Evolutionary conservation across 805 yeast genomes (phyloP).

Genomic region (Saitoella complicata): DNA sequence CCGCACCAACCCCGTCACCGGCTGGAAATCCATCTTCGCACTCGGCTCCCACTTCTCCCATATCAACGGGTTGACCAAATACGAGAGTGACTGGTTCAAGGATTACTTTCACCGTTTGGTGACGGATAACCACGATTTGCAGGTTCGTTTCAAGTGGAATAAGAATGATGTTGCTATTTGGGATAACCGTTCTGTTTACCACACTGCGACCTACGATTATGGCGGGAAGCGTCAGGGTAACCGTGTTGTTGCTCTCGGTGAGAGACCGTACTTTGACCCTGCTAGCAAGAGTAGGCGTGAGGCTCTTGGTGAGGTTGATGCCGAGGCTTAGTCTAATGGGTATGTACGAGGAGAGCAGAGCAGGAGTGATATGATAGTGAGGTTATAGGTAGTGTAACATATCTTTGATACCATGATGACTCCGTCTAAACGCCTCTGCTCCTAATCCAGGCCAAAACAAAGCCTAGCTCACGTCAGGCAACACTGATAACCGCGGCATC

Average conservation of each 20-base stretch:
- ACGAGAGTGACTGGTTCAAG: background rate
- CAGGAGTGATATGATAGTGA: too few relatives aligned
- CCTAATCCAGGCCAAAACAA: too few relatives aligned
- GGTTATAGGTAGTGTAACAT: too few relatives aligned
- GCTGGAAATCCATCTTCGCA: constrained; percentile 39
- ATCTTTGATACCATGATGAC: too few relatives aligned
- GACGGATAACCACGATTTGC: background rate
- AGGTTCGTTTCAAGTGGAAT: constrained; percentile 52
- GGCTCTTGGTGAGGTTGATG: background rate
- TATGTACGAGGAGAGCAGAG: too few relatives aligned
- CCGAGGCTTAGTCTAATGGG: too few relatives aligned
- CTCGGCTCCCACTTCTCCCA: constrained; percentile 16
- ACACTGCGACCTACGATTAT: constrained; percentile 43
- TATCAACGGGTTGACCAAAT: background rate
- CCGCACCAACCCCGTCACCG: constrained; percentile 51
- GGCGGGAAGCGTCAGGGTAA: constrained; percentile 16
- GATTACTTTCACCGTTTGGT: background rate
- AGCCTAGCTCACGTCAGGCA: too few relatives aligned
- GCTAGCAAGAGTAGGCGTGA: constrained; percentile 14
- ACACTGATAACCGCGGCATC: too few relatives aligned
- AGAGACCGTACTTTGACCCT: constrained; percentile 23
- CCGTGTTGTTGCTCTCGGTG: constrained; percentile 18
- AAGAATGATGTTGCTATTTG: constrained; percentile 55
- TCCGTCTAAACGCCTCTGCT: too few relatives aligned
- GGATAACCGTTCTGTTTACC: constrained; percentile 63